Base-by-base conservation (phyloP, 139 green algal genomes). In the Pseudopediastrum boryanum region DNA sequence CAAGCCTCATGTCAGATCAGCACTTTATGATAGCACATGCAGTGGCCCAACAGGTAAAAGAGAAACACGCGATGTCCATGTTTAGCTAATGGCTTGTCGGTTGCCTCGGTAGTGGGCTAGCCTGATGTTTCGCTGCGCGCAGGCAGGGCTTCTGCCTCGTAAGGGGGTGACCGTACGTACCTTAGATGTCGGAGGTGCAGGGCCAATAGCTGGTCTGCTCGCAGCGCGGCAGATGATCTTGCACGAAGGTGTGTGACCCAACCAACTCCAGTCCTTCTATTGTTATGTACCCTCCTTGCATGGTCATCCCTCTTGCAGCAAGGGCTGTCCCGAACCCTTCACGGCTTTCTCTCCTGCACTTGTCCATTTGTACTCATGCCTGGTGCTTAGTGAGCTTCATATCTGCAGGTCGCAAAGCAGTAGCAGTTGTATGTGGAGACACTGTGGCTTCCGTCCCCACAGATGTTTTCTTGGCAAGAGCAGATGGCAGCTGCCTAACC, bases 11-110 rank as follows among this genome's bases (percentile, higher is more conserved):
- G 75, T 74, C 46, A 31, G 64, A 74, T 8, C 62, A 75, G 12
- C 64, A 75, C 62, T 82, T 82, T 52, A 82, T 82, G 75, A 73
- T 74, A 2, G 74, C 43, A 27, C 74, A 81, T 31, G 74, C 74
- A n/a, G 74, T 74, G 35, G 71, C 71, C 3, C 71, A 78, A 29
- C 35, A 67, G 70, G 70, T 67, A 27, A 4, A 33, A 3, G 54
- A n/a, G n/a, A n/a, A n/a, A n/a, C n/a, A n/a, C n/a, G n/a, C n/a
- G n/a, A n/a, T n/a, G n/a, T n/a, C n/a, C n/a, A n/a, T n/a, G n/a
- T n/a, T n/a, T n/a, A n/a, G n/a, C n/a, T n/a, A n/a, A n/a, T n/a
- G n/a, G n/a, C n/a, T n/a, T n/a, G n/a, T n/a, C n/a, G n/a, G n/a
- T n/a, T n/a, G n/a, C n/a, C n/a, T n/a, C n/a, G n/a, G n/a, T n/a